A percentile compares a stretch with the other conserved stretches of the same genome.
phyloP scores from a whole-genome alignment of 371 early-diverging fungal genomes.

The Lichtheimia corymbifera region DNA sequence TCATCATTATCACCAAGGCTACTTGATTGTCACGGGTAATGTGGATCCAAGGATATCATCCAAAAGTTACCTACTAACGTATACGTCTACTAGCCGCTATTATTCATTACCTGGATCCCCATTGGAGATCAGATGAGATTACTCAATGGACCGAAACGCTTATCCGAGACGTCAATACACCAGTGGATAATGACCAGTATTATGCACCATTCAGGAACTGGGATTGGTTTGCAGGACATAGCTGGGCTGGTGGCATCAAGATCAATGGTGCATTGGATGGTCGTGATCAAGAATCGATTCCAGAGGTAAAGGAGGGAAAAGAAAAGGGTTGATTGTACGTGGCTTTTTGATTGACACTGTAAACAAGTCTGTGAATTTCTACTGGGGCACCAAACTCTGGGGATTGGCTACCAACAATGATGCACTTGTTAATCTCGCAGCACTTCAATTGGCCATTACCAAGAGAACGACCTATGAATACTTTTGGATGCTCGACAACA shows the following conservation, averaged over 20 bases:
- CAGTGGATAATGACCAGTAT: slow-evolving; percentile 47
- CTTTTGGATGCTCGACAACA: slow-evolving; percentile 60
- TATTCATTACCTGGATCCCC: slow-evolving; percentile 62
- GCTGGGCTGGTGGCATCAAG: slow-evolving; percentile 78
- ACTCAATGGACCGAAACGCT: slow-evolving; percentile 43
- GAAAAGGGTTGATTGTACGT: not conserved
- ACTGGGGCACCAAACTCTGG: slow-evolving; percentile 72
- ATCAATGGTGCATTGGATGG: slow-evolving; percentile 66
- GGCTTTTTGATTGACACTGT: not conserved
- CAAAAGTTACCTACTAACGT: not conserved
- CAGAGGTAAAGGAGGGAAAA: slow-evolving; percentile 51
- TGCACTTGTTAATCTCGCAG: slow-evolving; percentile 38
- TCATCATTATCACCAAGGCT: slow-evolving; percentile 85
- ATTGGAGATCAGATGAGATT: slow-evolving; percentile 44
- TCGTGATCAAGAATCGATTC: slow-evolving; percentile 76
- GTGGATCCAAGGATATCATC: too few species aligned
- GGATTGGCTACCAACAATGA: slow-evolving; percentile 47
- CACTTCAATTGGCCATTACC: slow-evolving; percentile 57
- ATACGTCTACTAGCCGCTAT: slow-evolving; percentile 53
- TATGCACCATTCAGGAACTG: slow-evolving; percentile 71
- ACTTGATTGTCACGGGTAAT: slow-evolving; percentile 52
- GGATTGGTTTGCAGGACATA: slow-evolving; percentile 82
- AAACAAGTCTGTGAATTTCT: slow-evolving; percentile 66
- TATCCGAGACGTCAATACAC: slow-evolving; percentile 72
- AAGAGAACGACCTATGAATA: slow-evolving; percentile 66